Base-by-base conservation (phyloP, 495 filamentous ascomycete species). In the Polyplosphaeria fusca region DNA sequence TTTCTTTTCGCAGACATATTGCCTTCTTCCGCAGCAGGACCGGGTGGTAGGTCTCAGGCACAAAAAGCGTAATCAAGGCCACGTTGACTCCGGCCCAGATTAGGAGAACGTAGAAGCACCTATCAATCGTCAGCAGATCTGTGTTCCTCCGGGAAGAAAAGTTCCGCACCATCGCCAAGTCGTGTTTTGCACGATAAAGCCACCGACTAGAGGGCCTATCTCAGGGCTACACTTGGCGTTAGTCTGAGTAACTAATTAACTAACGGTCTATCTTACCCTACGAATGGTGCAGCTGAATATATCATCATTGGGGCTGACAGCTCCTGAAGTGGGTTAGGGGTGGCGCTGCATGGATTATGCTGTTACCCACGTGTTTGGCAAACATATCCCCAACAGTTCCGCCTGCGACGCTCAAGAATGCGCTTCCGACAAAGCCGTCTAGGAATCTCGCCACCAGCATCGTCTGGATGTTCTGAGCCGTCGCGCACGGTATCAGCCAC, bases 371-470 rank as follows among this genome's bases (percentile, higher is more conserved):
- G 16, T 60, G 57, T 48, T 61, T 82, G 14, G 74, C 74, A 69
- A 96, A 97, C 71, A 96, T 72, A 68, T 98, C 91, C 9, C 89
- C 91, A 3, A 96, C 87, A 1, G 90, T 95, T 0, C 91, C 92
- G 24, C 93, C 92, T 3, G 91, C 87, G 2, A 97, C 92, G 49
- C 82, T 86, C 44, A 98, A 71, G 68, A 98, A 97, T 1, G 92
- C 91, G 56, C 82, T 86, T 5, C 93, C 92, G 0, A 89, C 79
- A 14, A 96, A 69, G 0, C 93, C 93, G 63, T 86, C 84, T 60
- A 98, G 79, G 66, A 97, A 96, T 4, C 93, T 83, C 19, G 80
- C 79, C 12, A 94, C 70, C 32, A 96, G 72, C 81, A 96, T 85
- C 7, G 92, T 95, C 60, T 82, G 67, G 20, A 91, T 86, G 63